Evolutionary conservation across 495 filamentous ascomycete species (phyloP).

Genomic region (Polyplosphaeria fusca): DNA sequence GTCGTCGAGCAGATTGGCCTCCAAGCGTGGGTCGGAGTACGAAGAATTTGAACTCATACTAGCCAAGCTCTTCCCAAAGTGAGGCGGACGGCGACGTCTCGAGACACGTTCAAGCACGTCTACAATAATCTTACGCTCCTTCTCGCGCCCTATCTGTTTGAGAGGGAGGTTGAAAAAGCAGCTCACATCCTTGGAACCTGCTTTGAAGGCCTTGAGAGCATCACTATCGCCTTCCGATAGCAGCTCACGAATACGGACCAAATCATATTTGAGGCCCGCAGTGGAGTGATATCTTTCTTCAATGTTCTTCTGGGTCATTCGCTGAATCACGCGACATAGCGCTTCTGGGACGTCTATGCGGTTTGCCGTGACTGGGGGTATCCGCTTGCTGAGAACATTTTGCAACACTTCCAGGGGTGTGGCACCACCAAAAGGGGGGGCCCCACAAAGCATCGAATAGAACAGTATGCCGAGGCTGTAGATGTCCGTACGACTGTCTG

Average conservation of each 20-base stretch:
- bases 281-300: slow-evolving; percentile 81
- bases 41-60: slow-evolving; percentile 49
- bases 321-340: slow-evolving; percentile 75
- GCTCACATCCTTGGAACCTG: slow-evolving; percentile 74
- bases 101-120: slow-evolving; percentile 70
- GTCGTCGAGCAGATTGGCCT: slow-evolving; percentile 30
- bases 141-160: slow-evolving; percentile 71
- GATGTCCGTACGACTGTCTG: slow-evolving; percentile 81
- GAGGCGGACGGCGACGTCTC: slow-evolving; percentile 52
- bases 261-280: slow-evolving; percentile 74
- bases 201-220: slow-evolving; percentile 63
- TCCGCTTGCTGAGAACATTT: slow-evolving; percentile 70
- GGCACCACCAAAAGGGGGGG: slow-evolving; percentile 70
- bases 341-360: slow-evolving; percentile 78
- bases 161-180: slow-evolving; percentile 82
- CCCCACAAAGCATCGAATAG: slow-evolving; percentile 77
- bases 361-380: slow-evolving; percentile 68
- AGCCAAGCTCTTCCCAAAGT: slow-evolving; percentile 41
- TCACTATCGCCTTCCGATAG: slow-evolving; percentile 71
- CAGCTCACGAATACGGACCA: slow-evolving; percentile 64
- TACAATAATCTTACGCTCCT: slow-evolving; percentile 66
- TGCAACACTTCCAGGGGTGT: slow-evolving; percentile 85
- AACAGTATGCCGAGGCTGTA: slow-evolving; percentile 84
- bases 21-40: slow-evolving; percentile 28
- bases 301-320: slow-evolving; percentile 83